Evolutionary conservation across 2,329 filamentous ascomycete genomes (phyloP), one percentile per base, ranked within the genome.

Genomic region (Tolypocladium cylindrosporum): DNA sequence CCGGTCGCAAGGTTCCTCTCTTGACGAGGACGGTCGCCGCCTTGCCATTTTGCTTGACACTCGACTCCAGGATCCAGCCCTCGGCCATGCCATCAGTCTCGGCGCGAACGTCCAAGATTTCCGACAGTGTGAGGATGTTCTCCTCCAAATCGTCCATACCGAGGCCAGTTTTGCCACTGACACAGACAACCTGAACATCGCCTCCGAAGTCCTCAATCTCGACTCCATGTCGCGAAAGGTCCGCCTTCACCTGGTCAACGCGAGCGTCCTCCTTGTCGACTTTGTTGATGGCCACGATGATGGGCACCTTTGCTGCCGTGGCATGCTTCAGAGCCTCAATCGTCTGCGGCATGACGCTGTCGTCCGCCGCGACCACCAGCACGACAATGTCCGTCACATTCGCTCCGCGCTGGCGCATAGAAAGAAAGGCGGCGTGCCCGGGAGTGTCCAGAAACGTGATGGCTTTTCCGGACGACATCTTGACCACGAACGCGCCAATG

Each of bases 381-480:
- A 99, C 88, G 16, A 99, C 91, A 64, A 99, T 97, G 69, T 99
- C 94, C 0, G 95, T 99, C 54, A 97, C 91, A 61, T 93, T 91
- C 39, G 94, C 95, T 62, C 94, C 95, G 64, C 94, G 87, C 70
- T 96, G 90, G 39, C 94, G 88, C 94, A 99, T 99, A 43, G 88
- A 89, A 63, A 97, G 76, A 73, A 99, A 99, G 0, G 94, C 95
- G 36, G 93, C 91, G 74, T 99, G 94, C 1, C 94, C 94, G 1
- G 94, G 94, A 0, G 94, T 99, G 69, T 99, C 94, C 36, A 99
- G 80, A 77, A 99, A 99, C 0, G 95, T 99, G 64, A 99, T 96
- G 42, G 85, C 84, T 72, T 93, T 95, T 50, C 92, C 92, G 6
- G 85, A 86, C 5, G 90, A 87, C 79, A 99, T 86, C 21, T 84